Conservation (phyloP, 345 rosid species). For the Eutrema heterophyllum region DNA sequence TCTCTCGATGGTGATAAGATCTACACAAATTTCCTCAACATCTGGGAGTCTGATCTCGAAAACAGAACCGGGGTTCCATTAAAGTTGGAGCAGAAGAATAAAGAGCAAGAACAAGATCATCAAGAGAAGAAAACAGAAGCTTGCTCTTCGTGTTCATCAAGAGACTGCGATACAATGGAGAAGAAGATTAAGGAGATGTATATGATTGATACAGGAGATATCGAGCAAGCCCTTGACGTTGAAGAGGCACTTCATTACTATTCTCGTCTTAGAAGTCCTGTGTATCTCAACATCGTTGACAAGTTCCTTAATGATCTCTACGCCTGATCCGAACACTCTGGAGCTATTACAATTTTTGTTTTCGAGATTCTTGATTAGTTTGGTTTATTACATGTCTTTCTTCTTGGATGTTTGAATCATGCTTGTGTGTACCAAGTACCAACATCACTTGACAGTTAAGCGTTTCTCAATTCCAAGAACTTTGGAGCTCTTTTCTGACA, state of each 20-base stretch:
- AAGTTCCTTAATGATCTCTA: constrained; percentile 69
- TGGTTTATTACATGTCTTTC: background rate
- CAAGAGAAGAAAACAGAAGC: constrained; percentile 14
- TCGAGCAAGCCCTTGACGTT: constrained; percentile 75
- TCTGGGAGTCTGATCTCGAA: constrained; percentile 27
- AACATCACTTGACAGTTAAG: background rate
- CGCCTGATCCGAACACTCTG: constrained; percentile 23
- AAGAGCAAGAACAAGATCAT: constrained; percentile 5
- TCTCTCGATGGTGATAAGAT: constrained; percentile 24
- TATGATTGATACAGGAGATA: constrained; percentile 58
- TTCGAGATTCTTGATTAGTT: background rate
- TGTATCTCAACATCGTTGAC: constrained; percentile 73
- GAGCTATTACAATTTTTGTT: background rate
- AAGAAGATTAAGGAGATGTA: constrained; percentile 77
- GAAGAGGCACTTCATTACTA: constrained; percentile 93
- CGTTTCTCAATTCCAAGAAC: background rate
- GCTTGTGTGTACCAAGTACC: background rate
- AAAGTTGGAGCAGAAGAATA: constrained; percentile 1
- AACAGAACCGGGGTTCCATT: constrained; percentile 11
- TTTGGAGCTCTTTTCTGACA: background rate
- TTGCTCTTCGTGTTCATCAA: constrained; percentile 9
- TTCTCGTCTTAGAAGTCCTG: constrained; percentile 70
- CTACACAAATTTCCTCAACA: constrained; percentile 29
- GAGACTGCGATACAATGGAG: constrained; percentile 34
- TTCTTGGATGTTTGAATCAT: background rate